Evolutionary conservation across 495 filamentous ascomycete species (phyloP), one percentile per base, ranked within the genome.

Genomic region (Aspergillus sparsus): DNA sequence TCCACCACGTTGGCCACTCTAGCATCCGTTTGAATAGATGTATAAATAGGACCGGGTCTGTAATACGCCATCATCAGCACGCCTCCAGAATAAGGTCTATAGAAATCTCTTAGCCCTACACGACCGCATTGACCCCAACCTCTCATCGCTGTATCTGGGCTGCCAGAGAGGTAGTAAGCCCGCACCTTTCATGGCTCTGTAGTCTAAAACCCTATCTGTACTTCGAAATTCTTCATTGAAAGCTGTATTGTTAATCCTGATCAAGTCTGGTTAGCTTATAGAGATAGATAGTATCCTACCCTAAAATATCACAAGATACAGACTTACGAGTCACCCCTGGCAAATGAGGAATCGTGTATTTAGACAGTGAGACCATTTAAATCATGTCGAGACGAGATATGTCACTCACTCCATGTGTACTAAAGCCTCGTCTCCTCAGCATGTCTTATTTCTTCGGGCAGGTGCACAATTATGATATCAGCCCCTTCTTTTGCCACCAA

Each of bases 111-210:
- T 64, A 53, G 21, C 74, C 80, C 71, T 64, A 82, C 73, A 83
- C 83, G 10, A 87, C 84, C 16, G 77, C 81, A 61, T 89, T 88
- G 31, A 87, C 85, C 0, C 83, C 70, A 61, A 89, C 88, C 7
- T 84, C 85, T 66, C 83, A 85, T 3, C 79, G 71, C 9, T 79
- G 72, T 34, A 87, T 71, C 34, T 87, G 75, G 55, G 76, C 71
- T 5, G 83, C 80, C 42, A 88, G 69, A 27, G 80, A 70, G 18
- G 81, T 73, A 2, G 87, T 88, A 65, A 87, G 87, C 1, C 78
- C 71, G 83, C 85, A 31, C 82, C 85, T 70, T 90, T 87, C 10
- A 82, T 86, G 10, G 83, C 71, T 5, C 82, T 72, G 62, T 87
- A 87, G 64, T 87, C 85, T 6, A 87, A 71, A 71, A 87, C 78